Base-by-base conservation (phyloP, 2,329 filamentous ascomycete species). In the Fusarium torulosum region DNA sequence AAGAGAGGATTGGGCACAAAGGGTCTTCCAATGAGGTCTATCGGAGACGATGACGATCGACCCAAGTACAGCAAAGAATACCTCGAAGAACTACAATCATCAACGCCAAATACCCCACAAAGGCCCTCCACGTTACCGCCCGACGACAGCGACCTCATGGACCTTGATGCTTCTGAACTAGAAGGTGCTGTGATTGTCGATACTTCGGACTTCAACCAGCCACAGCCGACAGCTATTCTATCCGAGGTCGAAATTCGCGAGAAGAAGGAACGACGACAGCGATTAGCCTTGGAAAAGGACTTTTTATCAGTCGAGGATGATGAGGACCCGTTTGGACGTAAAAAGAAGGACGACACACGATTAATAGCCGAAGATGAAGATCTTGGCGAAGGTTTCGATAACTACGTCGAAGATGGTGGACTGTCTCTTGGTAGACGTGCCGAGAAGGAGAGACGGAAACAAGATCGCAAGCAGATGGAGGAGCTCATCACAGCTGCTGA, bases 331-430 rank as follows among this genome's bases (percentile, higher is more conserved):
- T 69, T 67, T 20, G 63, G 67, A 4, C 79, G 68, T 19, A 87
- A 88, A 67, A 88, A 90, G 72, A 88, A 91, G 67, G 86, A 88
- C 33, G 86, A 94, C 63, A 91, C 91, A 7, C 86, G 95, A 2
- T 85, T 98, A 3, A 86, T 94, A 7, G 87, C 85, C 41, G 94
- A 97, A 33, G 95, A 98, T 72, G 95, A 98, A 75, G 93, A 98
- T 74, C 86, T 97, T 0, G 92, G 92, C 37, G 96, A 98, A 79
- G 94, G 94, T 0, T 98, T 97, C 71, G 95, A 98, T 62, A 91
- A 95, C 54, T 97, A 92, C 72, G 92, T 96, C 10, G 92, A 96
- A 40, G 93, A 97, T 75, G 93, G 92, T 10, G 88, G 88, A 9
- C 87, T 97, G 11, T 87, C 92, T 2, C 83, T 97, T 0, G 93